A percentile compares a stretch with the other conserved stretches of the same genome.
Conservation (phyloP, 169 alveolate species). For the Plasmodium sp. region DNA sequence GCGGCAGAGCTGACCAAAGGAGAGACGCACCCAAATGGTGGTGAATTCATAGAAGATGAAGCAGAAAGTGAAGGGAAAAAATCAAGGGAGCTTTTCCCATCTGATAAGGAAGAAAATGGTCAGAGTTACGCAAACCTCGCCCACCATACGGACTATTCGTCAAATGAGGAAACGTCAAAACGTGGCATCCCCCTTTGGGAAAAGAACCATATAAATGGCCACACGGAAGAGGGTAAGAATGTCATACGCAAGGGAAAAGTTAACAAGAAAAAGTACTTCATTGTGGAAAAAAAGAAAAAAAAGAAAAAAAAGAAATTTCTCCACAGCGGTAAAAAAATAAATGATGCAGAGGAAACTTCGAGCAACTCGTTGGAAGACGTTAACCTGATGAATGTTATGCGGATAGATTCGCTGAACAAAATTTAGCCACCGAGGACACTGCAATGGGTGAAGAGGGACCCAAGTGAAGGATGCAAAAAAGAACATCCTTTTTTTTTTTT, state of each 20-base stretch:
- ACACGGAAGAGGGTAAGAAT: neutral
- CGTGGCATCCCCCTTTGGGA: neutral
- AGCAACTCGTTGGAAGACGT: slow-evolving; percentile 49
- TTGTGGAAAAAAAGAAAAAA: slow-evolving; percentile 46
- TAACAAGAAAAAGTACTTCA: slow-evolving; percentile 36
- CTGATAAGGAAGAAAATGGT: neutral
- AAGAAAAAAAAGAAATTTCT: slow-evolving; percentile 34
- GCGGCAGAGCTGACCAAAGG: neutral
- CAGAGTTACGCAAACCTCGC: neutral
- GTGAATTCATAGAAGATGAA: neutral
- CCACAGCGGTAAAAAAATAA: neutral
- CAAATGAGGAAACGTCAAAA: neutral
- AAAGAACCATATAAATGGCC: neutral
- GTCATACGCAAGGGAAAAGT: slow-evolving; percentile 33
- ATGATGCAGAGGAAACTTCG: slow-evolving; percentile 21
- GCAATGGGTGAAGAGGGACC: neutral
- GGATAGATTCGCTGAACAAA: slow-evolving; percentile 47
- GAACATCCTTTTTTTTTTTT: too few relatives aligned
- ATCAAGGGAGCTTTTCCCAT: neutral
- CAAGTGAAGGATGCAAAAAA: neutral
- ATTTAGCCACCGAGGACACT: neutral
- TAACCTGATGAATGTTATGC: slow-evolving; percentile 55
- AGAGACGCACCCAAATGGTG: neutral
- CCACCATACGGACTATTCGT: neutral
- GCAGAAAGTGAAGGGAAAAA: neutral